Percentiles rank a stretch among this genome's conserved stretches.
These are phyloP conservation scores for Physcomitrium patens DNA, from an alignment of 225 moss, liverwort and hornwort species.

Conservation along the genomic window DNA sequence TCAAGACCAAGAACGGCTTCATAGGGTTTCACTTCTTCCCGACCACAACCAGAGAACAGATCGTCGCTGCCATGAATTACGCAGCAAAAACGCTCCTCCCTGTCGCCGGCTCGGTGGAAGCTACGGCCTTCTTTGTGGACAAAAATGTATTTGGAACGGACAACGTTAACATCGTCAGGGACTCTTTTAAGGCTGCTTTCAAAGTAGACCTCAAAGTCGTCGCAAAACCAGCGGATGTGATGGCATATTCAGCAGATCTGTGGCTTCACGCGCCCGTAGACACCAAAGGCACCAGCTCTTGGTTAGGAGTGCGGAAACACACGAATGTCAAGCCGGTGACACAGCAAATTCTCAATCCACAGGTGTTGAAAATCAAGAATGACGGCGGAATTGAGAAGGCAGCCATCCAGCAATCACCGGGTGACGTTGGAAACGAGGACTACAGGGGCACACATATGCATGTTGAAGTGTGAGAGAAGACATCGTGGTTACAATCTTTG, in stretches of 20 bases:
- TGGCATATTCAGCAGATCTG: neutral
- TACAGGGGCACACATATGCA: neutral
- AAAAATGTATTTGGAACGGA: neutral
- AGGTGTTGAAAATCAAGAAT: neutral
- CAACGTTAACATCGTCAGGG: neutral
- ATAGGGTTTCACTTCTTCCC: slow-evolving; percentile 18
- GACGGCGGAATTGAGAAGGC: neutral
- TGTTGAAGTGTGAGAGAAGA: neutral
- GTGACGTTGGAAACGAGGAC: neutral
- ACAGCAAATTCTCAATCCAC: neutral
- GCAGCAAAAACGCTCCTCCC: neutral
- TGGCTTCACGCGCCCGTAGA: neutral
- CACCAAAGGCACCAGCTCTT: neutral
- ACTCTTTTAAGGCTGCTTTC: neutral
- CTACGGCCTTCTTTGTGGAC: slow-evolving; percentile 18
- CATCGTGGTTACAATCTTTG: neutral
- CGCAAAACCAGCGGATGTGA: neutral
- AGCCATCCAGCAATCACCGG: neutral
- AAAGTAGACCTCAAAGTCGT: neutral
- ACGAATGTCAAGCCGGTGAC: neutral
- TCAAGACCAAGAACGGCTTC: slow-evolving; percentile 1
- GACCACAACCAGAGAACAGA: neutral
- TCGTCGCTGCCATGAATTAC: neutral
- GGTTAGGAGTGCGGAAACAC: slow-evolving; percentile 11
- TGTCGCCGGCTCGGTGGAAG: neutral